A percentile compares a stretch with the other conserved stretches of the same genome.
phyloP scores from a whole-genome alignment of 306 rosid species.

The Quercus ilex region DNA sequence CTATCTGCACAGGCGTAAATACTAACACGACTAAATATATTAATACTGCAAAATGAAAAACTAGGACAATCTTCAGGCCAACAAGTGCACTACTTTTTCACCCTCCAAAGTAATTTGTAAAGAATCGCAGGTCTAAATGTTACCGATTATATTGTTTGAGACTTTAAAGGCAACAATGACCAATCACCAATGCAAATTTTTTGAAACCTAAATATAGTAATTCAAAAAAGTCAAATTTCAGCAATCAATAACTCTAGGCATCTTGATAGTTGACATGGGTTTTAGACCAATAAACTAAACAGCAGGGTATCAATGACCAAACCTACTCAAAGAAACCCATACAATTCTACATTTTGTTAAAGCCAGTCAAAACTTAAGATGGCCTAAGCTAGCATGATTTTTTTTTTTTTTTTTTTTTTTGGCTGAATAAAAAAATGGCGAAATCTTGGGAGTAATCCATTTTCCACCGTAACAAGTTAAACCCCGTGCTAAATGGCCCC shows the following conservation, averaged over 20 bases:
- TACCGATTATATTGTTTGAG: background rate
- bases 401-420: no score
- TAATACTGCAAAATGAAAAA: background rate
- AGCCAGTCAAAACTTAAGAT: background rate
- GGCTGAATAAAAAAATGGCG: rapidly evolving
- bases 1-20: background rate
- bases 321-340: background rate
- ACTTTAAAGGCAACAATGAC: background rate
- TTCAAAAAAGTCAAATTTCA: background rate
- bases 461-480: no score
- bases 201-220: background rate
- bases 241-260: background rate
- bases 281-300: conserved; percentile 2
- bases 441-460: no score
- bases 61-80: background rate
- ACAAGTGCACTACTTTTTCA: background rate
- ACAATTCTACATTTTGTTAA: background rate
- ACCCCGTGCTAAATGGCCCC: no score
- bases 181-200: background rate
- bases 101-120: background rate
- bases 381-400: background rate
- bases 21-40: background rate
- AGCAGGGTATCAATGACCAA: background rate
- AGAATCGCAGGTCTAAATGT: background rate
- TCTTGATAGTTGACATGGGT: background rate